Evolutionary conservation across 2,329 filamentous ascomycete genomes (phyloP).

Genomic region (Colletotrichum destructivum): DNA sequence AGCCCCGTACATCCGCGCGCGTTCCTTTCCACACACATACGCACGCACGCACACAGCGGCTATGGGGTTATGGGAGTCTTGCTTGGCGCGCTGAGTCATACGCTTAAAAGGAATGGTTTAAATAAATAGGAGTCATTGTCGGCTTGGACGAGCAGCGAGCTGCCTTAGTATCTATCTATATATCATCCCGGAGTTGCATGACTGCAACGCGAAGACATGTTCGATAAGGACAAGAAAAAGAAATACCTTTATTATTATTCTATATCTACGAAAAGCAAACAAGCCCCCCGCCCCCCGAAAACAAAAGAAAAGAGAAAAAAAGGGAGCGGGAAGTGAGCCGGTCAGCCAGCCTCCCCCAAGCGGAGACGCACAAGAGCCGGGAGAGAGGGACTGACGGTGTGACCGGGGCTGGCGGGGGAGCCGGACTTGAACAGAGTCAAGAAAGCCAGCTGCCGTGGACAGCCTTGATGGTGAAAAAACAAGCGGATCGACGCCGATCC

Average conservation of each 20-base stretch:
- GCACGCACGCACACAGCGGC: too few species aligned
- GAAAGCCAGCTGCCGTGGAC: slow-evolving; percentile 29
- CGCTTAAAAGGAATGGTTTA: neutral
- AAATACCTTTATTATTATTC: neutral
- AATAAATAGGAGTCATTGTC: neutral
- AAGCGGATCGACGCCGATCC: slow-evolving; percentile 44
- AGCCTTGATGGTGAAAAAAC: slow-evolving; percentile 30
- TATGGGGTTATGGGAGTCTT: neutral
- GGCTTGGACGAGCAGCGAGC: neutral
- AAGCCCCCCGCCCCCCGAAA: too few species aligned
- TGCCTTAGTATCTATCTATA: neutral
- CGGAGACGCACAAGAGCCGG: slow-evolving; percentile 23
- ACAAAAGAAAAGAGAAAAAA: too few species aligned
- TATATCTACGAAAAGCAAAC: too few species aligned
- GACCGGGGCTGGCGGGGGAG: slow-evolving; percentile 32
- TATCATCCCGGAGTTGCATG: neutral
- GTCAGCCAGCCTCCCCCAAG: slow-evolving; percentile 1
- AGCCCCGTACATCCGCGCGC: neutral
- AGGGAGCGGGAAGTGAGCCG: too few species aligned
- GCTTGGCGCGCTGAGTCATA: slow-evolving; percentile 1
- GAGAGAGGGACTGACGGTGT: slow-evolving; percentile 20
- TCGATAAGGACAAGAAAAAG: slow-evolving; percentile 10
- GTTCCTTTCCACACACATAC: neutral
- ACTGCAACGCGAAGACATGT: neutral
- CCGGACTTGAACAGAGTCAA: slow-evolving; percentile 18